phyloP scores from a whole-genome alignment of 257 asterid species.

The Lavandula angustifolia region DNA sequence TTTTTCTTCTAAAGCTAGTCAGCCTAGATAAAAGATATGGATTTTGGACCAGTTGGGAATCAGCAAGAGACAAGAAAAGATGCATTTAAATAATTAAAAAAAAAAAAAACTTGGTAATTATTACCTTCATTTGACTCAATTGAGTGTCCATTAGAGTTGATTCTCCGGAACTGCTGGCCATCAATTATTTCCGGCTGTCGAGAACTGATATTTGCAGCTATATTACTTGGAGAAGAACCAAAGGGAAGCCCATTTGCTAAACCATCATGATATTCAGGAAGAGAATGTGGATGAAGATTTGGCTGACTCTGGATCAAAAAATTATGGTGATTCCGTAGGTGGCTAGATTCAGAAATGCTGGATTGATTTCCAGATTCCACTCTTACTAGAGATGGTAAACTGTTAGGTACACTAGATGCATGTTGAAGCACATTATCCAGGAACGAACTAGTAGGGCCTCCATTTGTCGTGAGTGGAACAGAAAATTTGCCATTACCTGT shows the following conservation, averaged over 20 bases:
- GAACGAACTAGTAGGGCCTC: conserved; percentile 48
- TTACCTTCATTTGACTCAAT: conserved; percentile 71
- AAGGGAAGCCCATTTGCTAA: conserved; percentile 58
- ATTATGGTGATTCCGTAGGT: conserved; percentile 50
- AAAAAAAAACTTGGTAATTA: conserved; percentile 20
- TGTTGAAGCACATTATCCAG: conserved; percentile 60
- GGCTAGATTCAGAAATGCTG: conserved; percentile 56
- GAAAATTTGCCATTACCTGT: conserved; percentile 52
- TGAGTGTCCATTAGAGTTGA: conserved; percentile 57
- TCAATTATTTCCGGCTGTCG: conserved; percentile 59
- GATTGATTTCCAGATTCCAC: conserved; percentile 61
- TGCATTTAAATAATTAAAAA: conserved; percentile 18
- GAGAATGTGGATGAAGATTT: conserved; percentile 74
- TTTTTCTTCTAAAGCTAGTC: not conserved
- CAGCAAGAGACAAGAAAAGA: not conserved
- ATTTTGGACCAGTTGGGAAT: conserved; percentile 7
- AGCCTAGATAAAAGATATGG: not conserved
- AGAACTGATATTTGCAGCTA: conserved; percentile 57
- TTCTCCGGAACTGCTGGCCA: conserved; percentile 62
- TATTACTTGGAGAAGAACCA: conserved; percentile 73
- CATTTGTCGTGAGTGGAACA: conserved; percentile 51
- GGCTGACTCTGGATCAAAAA: conserved; percentile 58
- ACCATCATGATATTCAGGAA: conserved; percentile 77
- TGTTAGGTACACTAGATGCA: conserved; percentile 69
- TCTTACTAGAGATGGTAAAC: conserved; percentile 57